A percentile compares a stretch with the other conserved stretches of the same genome.
These are phyloP conservation scores for Pleurotus djamor DNA, from an alignment of 768 basidiomycete genomes.

Conservation along the genomic window DNA sequence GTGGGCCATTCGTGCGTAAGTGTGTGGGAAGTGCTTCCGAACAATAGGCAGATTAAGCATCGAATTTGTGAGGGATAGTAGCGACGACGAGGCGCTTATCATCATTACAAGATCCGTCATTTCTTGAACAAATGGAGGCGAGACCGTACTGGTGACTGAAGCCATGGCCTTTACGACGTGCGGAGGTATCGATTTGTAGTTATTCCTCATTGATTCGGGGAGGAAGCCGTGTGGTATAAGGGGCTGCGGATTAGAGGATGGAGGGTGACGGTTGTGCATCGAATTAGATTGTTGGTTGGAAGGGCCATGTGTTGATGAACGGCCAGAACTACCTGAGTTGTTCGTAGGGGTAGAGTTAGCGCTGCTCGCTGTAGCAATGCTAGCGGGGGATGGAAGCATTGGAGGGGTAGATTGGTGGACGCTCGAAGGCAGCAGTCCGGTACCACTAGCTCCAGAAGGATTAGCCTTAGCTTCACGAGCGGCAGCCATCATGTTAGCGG, in stretches of 20 bases:
- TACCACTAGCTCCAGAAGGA: constrained; percentile 10
- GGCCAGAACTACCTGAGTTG: constrained; percentile 54
- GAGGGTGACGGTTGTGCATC: constrained; percentile 11
- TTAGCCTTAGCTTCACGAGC: constrained; percentile 32
- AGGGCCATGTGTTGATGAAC: constrained; percentile 27
- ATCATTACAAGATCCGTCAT: constrained; percentile 40
- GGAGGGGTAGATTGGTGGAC: constrained; percentile 51
- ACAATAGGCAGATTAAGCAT: constrained; percentile 65
- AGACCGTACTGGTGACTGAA: constrained; percentile 40
- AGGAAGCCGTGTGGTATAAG: constrained; percentile 34
- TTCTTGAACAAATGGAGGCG: constrained; percentile 35
- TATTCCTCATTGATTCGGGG: constrained; percentile 31
- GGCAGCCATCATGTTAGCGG: constrained; percentile 33
- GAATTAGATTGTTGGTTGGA: constrained; percentile 25
- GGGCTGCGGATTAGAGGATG: background rate
- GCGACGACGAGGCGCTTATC: constrained; percentile 38
- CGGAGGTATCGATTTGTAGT: constrained; percentile 34
- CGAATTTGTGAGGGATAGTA: constrained; percentile 48
- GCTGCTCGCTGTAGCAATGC: constrained; percentile 63
- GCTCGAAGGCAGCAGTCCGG: constrained; percentile 22
- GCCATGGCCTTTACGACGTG: constrained; percentile 42
- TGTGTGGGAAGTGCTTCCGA: constrained; percentile 70
- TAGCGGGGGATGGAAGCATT: constrained; percentile 80
- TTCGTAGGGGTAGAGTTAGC: constrained; percentile 77
- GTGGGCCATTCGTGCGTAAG: constrained; percentile 71